Conservation (phyloP, 768 basidiomycete species). For the Cystoderma amianthinum region DNA sequence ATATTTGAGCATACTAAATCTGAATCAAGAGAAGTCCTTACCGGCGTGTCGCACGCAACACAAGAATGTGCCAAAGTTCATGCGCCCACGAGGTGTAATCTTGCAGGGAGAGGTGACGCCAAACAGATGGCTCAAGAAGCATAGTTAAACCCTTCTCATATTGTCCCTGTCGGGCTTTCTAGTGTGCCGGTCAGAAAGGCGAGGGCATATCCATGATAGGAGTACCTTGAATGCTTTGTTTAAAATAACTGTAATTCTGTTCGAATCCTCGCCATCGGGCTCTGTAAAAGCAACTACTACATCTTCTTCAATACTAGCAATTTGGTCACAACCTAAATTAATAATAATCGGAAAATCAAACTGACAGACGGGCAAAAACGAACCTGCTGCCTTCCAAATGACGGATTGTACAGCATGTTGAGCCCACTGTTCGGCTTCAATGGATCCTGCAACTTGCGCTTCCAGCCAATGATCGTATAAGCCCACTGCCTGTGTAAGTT, state of each 20-base stretch:
- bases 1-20: too few relatives aligned
- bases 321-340: conserved; percentile 51
- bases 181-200: background rate
- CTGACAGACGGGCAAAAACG: conserved; percentile 5
- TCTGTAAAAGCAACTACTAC: conserved; percentile 64
- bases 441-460: conserved; percentile 36
- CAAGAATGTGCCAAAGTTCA: conserved; percentile 74
- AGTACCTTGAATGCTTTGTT: conserved; percentile 66
- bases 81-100: conserved; percentile 71
- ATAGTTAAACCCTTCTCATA: conserved; percentile 55
- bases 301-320: conserved; percentile 63
- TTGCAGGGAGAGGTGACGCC: conserved; percentile 56
- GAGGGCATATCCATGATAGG: background rate
- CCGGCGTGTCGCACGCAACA: conserved; percentile 64
- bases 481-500: conserved; percentile 57
- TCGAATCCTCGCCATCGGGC: conserved; percentile 51
- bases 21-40: conserved; percentile 21
- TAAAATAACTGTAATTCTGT: conserved; percentile 49
- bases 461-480: conserved; percentile 72
- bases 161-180: conserved; percentile 67
- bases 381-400: conserved; percentile 68
- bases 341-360: conserved; percentile 5
- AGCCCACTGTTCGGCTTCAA: conserved; percentile 60
- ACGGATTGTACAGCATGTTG: conserved; percentile 70
- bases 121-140: conserved; percentile 63